These are phyloP conservation scores for Leishmania aethiopica DNA, from an alignment of 208 protist species.

Conservation along the genomic window DNA sequence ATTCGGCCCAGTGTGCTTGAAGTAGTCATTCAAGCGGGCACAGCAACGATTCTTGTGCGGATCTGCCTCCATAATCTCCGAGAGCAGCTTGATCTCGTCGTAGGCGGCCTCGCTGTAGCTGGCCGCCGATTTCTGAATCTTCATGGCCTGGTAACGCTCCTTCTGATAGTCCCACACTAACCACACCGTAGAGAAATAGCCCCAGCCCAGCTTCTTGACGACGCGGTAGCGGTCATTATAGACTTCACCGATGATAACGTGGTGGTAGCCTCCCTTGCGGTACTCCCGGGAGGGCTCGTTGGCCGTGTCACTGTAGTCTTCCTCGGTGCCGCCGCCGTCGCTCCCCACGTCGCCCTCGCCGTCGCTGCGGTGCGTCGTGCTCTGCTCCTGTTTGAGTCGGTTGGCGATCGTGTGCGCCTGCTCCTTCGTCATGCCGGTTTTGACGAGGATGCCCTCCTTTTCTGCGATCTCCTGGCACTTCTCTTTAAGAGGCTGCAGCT, in stretches of 20 bases:
- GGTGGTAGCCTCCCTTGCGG: conserved; percentile 97
- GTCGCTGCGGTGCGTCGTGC: conserved; percentile 44
- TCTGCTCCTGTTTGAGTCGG: conserved; percentile 36
- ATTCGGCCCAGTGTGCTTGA: conserved; percentile 88
- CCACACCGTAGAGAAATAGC: conserved; percentile 99
- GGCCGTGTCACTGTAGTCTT: conserved; percentile 88
- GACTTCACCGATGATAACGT: conserved; percentile 93
- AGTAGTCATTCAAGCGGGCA: conserved; percentile 88
- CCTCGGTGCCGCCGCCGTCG: conserved; percentile 48
- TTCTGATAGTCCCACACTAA: conserved; percentile 96
- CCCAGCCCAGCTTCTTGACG: conserved; percentile 98
- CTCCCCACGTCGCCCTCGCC: conserved; percentile 50
- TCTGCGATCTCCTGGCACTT: conserved; percentile 38
- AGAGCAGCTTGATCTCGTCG: conserved; percentile 83
- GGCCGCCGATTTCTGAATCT: conserved; percentile 81
- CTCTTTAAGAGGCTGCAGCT: conserved; percentile 15
- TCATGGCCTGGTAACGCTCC: conserved; percentile 88
- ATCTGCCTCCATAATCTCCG: conserved; percentile 83
- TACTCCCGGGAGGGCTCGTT: conserved; percentile 88
- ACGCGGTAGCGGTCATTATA: conserved; percentile 95
- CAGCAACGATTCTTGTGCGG: conserved; percentile 70
- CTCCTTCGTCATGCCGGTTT: conserved; percentile 71
- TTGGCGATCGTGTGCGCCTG: conserved; percentile 61
- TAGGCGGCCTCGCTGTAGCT: conserved; percentile 84
- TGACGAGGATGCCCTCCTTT: conserved; percentile 55